Base-by-base conservation (phyloP, 768 basidiomycete species). In the Filobasidium floriforme region DNA sequence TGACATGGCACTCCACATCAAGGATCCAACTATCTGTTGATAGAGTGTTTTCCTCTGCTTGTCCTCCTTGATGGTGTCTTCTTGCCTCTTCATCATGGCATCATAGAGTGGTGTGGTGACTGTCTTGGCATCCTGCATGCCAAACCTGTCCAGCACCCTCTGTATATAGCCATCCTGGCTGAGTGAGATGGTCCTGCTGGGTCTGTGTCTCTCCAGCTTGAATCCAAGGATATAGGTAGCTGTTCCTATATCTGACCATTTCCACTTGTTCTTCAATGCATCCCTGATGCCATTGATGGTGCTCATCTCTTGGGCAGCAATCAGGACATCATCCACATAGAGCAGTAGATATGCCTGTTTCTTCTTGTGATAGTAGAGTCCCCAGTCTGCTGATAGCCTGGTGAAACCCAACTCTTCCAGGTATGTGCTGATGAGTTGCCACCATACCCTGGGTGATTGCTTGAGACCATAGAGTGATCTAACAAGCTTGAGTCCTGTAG, bases 291-390 rank as follows among this genome's bases (percentile, higher is more conserved):
- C 46, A 51, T 51, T 24, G 24, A 19, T 51, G 46, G 24, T 51
- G 4, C 6, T 12, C 46, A 51, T 51, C 12, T 51, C 5, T 12
- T 18, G 19, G 6, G 46, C 46, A 19, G 46, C 46, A 19, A 66
- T 62, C 37, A 69, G 65, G 37, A 60, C 54, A 62, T 69, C 65
- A 49, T 69, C 68, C 24, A 69, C 68, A 62, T 69, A 62, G n/a
- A 66, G 49, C 6, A 46, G 46, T 51, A n/a, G n/a, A n/a, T n/a
- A n/a, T n/a, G n/a, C n/a, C n/a, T n/a, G n/a, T n/a, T n/a, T n/a
- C n/a, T n/a, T n/a, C n/a, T n/a, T n/a, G n/a, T n/a, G n/a, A n/a
- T n/a, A n/a, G n/a, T n/a, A n/a, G n/a, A n/a, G n/a, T n/a, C n/a
- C n/a, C n/a, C n/a, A n/a, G n/a, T n/a, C n/a, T n/a, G n/a, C n/a